A percentile compares a stretch with the other conserved stretches of the same genome.
These are phyloP conservation scores for Crithidia fasciculata DNA, from an alignment of 208 protist genomes.

Conservation along the genomic window DNA sequence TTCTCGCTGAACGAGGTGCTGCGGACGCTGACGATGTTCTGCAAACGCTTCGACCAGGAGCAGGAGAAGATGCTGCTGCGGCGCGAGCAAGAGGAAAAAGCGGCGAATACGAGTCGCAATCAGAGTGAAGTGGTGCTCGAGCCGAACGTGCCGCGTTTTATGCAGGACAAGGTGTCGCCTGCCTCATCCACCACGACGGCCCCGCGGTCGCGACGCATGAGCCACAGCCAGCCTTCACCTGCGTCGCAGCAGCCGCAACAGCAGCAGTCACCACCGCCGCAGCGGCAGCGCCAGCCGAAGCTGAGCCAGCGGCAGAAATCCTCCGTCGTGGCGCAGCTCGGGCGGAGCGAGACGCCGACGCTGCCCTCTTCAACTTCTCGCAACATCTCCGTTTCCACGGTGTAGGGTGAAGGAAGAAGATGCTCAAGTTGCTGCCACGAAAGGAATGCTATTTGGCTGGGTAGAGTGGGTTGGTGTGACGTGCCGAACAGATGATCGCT, in stretches of 20 bases:
- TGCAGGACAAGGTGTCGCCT: background rate
- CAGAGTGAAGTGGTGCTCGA: conserved; percentile 11
- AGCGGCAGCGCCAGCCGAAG: background rate
- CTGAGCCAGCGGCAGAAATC: background rate
- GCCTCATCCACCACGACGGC: background rate
- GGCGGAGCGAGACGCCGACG: too few relatives aligned
- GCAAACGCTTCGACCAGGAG: conserved; percentile 66
- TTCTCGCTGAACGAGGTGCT: conserved; percentile 69
- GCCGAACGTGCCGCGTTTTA: conserved; percentile 14
- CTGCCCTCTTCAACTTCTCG: too few relatives aligned
- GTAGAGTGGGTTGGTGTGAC: too few relatives aligned
- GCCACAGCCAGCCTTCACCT: background rate
- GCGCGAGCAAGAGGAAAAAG: background rate
- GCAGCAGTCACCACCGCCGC: background rate
- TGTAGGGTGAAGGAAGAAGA: too few relatives aligned
- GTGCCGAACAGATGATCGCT: too few relatives aligned
- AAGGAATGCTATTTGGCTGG: too few relatives aligned
- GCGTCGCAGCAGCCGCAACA: background rate
- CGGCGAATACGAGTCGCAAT: background rate
- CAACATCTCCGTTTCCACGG: too few relatives aligned
- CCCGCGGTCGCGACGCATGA: background rate
- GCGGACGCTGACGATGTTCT: conserved; percentile 58
- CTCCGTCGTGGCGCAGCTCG: too few relatives aligned
- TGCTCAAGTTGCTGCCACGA: too few relatives aligned
- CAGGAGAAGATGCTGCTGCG: conserved; percentile 34